Percentiles rank a stretch among this genome's conserved stretches.
phyloP scores from a whole-genome alignment of 257 asterid genomes.

The Linaria vulgaris region DNA sequence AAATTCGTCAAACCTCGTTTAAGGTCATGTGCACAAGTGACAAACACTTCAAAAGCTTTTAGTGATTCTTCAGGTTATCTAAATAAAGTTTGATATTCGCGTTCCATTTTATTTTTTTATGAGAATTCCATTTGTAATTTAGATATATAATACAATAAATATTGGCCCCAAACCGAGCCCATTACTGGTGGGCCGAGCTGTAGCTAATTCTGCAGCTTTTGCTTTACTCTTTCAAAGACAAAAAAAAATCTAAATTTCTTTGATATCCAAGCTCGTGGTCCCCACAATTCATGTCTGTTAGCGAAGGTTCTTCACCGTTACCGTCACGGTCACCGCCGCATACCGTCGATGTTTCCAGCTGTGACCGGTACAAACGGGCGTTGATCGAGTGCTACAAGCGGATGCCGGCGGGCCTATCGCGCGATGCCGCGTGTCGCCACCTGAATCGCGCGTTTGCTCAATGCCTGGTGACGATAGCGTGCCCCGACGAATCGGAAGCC shows the following conservation, averaged over 20 bases:
- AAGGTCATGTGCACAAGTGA: too few relatives aligned
- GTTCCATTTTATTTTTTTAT: background rate
- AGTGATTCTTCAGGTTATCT: too few relatives aligned
- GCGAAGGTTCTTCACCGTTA: constrained; percentile 18
- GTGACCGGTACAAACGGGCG: constrained; percentile 65
- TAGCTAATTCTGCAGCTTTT: background rate
- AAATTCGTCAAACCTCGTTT: too few relatives aligned
- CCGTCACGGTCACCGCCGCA: constrained; percentile 27
- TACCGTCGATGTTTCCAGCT: constrained; percentile 31
- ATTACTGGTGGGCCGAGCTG: constrained; percentile 13
- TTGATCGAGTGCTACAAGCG: constrained; percentile 73
- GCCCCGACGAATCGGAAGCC: constrained; percentile 72
- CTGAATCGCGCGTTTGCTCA: constrained; percentile 71
- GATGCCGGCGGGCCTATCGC: constrained; percentile 53
- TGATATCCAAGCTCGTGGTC: background rate
- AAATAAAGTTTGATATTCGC: too few relatives aligned
- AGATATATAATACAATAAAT: too few relatives aligned
- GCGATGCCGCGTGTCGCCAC: constrained; percentile 83
- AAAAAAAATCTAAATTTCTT: background rate
- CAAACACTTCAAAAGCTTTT: too few relatives aligned
- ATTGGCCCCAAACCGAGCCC: constrained; percentile 21
- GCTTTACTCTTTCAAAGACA: background rate
- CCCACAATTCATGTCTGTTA: constrained; percentile 29
- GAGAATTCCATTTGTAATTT: too few relatives aligned
- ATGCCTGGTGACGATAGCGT: constrained; percentile 67